phyloP scores from a whole-genome alignment of 805 yeast genomes.

The Wickerhamiella galacta region DNA sequence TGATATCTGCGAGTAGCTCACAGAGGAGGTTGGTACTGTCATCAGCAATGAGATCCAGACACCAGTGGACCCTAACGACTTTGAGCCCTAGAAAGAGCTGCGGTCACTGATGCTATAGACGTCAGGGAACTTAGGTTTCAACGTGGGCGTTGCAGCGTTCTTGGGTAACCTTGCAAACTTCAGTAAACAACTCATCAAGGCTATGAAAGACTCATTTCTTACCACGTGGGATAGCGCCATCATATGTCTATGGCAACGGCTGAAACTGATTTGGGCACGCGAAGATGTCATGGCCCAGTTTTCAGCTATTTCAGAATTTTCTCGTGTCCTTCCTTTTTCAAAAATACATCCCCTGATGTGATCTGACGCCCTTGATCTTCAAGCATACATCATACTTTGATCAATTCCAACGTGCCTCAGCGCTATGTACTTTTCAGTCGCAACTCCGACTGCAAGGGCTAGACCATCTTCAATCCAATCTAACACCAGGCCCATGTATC shows the following conservation, averaged over 20 bases:
- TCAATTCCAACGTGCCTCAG: conserved; percentile 44
- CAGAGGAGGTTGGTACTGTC: conserved; percentile 19
- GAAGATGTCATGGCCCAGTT: conserved; percentile 25
- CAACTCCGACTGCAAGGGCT: conserved; percentile 60
- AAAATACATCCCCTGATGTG: conserved; percentile 79
- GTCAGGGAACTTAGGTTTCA: conserved; percentile 55
- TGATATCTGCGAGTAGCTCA: conserved; percentile 62
- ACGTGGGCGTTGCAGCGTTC: conserved; percentile 40
- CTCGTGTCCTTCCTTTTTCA: conserved; percentile 69
- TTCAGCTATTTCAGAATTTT: conserved; percentile 27
- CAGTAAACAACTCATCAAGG: conserved; percentile 36
- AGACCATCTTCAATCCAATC: conserved; percentile 72
- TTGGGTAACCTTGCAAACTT: conserved; percentile 43
- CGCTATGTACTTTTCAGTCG: conserved; percentile 87
- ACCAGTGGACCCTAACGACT: conserved; percentile 25
- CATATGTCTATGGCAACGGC: conserved; percentile 69
- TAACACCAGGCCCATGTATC: conserved; percentile 74
- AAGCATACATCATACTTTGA: conserved; percentile 49
- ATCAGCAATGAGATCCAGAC: conserved; percentile 8
- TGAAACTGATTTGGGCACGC: conserved; percentile 41
- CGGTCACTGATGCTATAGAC: conserved; percentile 55
- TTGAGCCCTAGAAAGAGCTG: conserved; percentile 31
- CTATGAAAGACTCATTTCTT: conserved; percentile 45
- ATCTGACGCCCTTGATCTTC: conserved; percentile 48
- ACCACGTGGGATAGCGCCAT: conserved; percentile 53